phyloP scores from a whole-genome alignment of 176 grass and related monocot species.

The Aegilops longissima region DNA sequence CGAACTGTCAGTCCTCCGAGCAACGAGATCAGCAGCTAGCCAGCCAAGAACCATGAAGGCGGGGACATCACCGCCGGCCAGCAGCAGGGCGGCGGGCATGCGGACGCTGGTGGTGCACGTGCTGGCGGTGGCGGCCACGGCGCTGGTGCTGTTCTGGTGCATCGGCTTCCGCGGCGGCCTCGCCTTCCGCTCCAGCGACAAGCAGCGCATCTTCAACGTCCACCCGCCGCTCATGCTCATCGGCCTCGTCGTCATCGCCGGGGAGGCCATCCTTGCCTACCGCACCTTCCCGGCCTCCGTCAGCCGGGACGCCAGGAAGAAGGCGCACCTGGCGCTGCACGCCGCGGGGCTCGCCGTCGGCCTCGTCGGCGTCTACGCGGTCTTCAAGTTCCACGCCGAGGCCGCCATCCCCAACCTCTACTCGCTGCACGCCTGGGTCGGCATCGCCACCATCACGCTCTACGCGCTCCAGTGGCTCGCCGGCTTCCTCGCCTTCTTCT shows the following conservation, averaged over 20 bases:
- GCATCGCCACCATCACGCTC: conserved; percentile 50
- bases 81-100: not conserved
- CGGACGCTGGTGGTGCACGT: conserved; percentile 44
- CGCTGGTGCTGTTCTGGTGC: conserved; percentile 81
- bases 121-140: conserved; percentile 39
- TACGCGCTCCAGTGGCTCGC: conserved; percentile 73
- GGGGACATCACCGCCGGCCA: not conserved
- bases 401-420: conserved; percentile 68
- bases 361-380: conserved; percentile 55
- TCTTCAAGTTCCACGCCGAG: conserved; percentile 81
- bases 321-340: conserved; percentile 64
- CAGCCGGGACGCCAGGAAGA: conserved; percentile 48
- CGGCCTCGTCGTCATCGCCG: conserved; percentile 66
- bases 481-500: conserved; percentile 74
- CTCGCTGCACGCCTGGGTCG: conserved; percentile 85
- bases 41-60: not conserved
- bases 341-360: conserved; percentile 44
- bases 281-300: conserved; percentile 40
- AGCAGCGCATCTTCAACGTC: conserved; percentile 78
- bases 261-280: conserved; percentile 76
- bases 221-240: conserved; percentile 84
- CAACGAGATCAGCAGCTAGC: not conserved
- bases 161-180: conserved; percentile 74
- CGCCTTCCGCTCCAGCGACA: conserved; percentile 47
- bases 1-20: not conserved